Base-by-base conservation (phyloP, 2,329 filamentous ascomycete species). In the Ascochyta pisi region DNA sequence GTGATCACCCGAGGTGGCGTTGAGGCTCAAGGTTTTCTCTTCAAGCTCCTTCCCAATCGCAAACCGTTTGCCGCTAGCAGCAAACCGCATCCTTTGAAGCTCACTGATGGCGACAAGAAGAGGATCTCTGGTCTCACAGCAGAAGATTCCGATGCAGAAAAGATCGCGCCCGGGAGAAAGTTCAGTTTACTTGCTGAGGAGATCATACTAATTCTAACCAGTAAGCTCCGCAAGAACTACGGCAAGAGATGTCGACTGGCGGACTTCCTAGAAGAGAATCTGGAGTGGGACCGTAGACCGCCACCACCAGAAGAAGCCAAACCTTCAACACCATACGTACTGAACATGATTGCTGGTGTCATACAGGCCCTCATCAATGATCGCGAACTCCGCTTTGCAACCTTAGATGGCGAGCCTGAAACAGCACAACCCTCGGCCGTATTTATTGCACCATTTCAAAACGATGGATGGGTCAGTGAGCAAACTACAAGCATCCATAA, bases 11-110 rank as follows among this genome's bases (percentile, higher is more conserved):
- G 6, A 7, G 50, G 39, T 15, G 62, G 60, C 10, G 26, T 64
- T 4, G 31, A 64, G 33, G 51, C 47, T n/a, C 29, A 44, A 42
- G 62, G 62, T n/a, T 54, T 34, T 13, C 46, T 63, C 6, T 64
- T 55, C 29, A 24, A 35, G n/a, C 7, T 64, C 1, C 34, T 57
- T 1, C 35, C 54, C 2, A 10, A 29, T 2, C 24, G 37, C 22
- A 47, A 35, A 19, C 35, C 37, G 4, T 38, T 12, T 24, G 8
- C 19, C 12, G 5, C 15, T 4, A 10, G 7, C 1, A 41, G n/a
- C 12, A 38, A 37, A 16, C 46, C 46, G 9, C 2, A 33, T 12
- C 37, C 46, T 33, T 26, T 49, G 16, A 49, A 49, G 15, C 26
- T 49, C 13, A 40, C 35, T 26, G 16, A n/a, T 5, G 13, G 8